These are phyloP conservation scores for Lentinula sp. DNA, from an alignment of 768 basidiomycete species.

Conservation along the genomic window DNA sequence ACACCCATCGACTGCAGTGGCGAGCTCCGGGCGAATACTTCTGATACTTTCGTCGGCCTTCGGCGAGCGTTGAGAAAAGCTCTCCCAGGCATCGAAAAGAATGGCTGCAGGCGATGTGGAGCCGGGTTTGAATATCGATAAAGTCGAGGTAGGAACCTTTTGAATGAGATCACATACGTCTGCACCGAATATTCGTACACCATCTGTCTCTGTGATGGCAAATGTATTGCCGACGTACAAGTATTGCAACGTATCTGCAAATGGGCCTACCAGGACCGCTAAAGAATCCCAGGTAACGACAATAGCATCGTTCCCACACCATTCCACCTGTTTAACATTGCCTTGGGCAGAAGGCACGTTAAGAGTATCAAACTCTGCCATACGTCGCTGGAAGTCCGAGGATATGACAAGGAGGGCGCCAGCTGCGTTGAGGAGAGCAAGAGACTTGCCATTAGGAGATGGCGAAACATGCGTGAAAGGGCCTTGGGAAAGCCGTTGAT, in stretches of 20 bases:
- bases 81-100: conserved; percentile 88
- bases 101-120: conserved; percentile 90
- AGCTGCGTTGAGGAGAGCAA: conserved; percentile 72
- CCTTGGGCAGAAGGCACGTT: conserved; percentile 50
- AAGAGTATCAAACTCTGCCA: conserved; percentile 81
- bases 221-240: conserved; percentile 71
- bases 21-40: conserved; percentile 80
- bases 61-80: conserved; percentile 76
- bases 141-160: conserved; percentile 87
- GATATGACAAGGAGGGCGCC: conserved; percentile 92
- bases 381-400: conserved; percentile 80
- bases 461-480: conserved; percentile 85
- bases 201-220: conserved; percentile 83
- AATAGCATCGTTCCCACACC: conserved; percentile 97
- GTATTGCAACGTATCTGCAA: conserved; percentile 83
- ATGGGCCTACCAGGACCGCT: conserved; percentile 86
- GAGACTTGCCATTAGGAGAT: conserved; percentile 90
- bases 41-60: conserved; percentile 93
- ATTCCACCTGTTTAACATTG: conserved; percentile 67
- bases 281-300: conserved; percentile 76
- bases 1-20: conserved; percentile 83
- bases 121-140: conserved; percentile 87
- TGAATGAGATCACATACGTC: conserved; percentile 85
- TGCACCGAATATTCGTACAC: conserved; percentile 76
- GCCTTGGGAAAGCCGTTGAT: conserved; percentile 83